Conservation (phyloP, 371 early-diverging fungal genomes). For the Mucor racemosus region DNA sequence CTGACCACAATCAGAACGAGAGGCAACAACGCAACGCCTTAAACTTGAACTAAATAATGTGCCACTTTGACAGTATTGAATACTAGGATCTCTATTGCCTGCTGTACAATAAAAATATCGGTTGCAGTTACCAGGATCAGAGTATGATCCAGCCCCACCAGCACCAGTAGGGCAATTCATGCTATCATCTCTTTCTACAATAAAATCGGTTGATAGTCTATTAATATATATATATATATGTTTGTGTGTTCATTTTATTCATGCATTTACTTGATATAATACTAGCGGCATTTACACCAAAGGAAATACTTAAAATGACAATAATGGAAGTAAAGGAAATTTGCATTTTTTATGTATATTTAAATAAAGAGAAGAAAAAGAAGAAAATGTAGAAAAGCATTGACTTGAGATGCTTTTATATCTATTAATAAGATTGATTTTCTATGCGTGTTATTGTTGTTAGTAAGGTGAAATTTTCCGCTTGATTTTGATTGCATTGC, state of each 20-base stretch:
- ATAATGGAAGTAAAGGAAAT: background rate
- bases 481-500: background rate
- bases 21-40: slow-evolving; percentile 1
- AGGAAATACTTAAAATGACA: background rate
- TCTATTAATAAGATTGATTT: background rate
- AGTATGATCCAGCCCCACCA: slow-evolving; percentile 6
- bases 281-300: background rate
- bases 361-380: background rate
- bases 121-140: background rate
- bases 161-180: slow-evolving; percentile 4
- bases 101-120: slow-evolving; percentile 4
- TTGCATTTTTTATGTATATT: background rate
- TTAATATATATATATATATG: background rate
- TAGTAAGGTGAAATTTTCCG: background rate
- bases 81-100: background rate
- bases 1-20: background rate
- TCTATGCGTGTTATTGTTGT: background rate
- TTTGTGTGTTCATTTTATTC: background rate
- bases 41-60: slow-evolving; percentile 1
- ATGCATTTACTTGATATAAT: background rate
- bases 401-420: background rate
- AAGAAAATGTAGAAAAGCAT: background rate
- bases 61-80: slow-evolving; percentile 4
- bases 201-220: background rate
- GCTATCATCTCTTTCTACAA: slow-evolving; percentile 2